Evolutionary conservation across 1,139 yeast species (phyloP).

Genomic region (Meyerozyma athensensis): DNA sequence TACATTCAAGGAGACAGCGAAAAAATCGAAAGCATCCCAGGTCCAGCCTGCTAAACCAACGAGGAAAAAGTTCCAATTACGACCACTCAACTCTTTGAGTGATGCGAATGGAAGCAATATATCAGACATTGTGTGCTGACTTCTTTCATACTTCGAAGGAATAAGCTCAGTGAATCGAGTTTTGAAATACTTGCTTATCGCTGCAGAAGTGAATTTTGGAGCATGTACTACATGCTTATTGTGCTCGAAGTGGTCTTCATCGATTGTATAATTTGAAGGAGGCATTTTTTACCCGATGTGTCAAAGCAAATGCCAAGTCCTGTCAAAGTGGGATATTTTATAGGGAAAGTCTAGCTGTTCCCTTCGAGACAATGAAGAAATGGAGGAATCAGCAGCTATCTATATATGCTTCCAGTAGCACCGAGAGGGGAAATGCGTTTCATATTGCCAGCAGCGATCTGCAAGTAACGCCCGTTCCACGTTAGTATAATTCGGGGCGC

Average conservation of each 20-base stretch:
- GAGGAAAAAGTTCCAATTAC: slow-evolving; percentile 34
- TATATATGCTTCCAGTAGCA: too few species aligned
- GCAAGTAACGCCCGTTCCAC: too few species aligned
- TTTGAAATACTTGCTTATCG: slow-evolving; percentile 22
- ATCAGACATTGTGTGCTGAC: slow-evolving; percentile 23
- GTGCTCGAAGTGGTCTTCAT: slow-evolving; percentile 17
- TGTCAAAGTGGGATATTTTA: too few species aligned
- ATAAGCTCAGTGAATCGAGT: slow-evolving; percentile 31
- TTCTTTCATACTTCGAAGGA: slow-evolving; percentile 27
- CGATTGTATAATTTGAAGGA: slow-evolving; percentile 6
- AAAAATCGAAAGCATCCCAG: slow-evolving; percentile 42
- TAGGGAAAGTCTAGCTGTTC: too few species aligned
- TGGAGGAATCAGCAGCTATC: too few species aligned
- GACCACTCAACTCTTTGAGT: slow-evolving; percentile 22
- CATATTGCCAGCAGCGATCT: too few species aligned
- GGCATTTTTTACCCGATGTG: too few species aligned
- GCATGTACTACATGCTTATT: slow-evolving; percentile 31
- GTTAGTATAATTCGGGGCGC: too few species aligned
- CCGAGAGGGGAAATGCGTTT: too few species aligned
- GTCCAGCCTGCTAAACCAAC: slow-evolving; percentile 39
- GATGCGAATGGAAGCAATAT: slow-evolving; percentile 33
- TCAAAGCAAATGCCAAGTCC: background rate
- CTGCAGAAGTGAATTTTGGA: slow-evolving; percentile 24
- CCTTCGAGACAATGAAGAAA: too few species aligned
- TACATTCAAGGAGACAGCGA: slow-evolving; percentile 33